Evolutionary conservation across 2,329 filamentous ascomycete species (phyloP).

Genomic region (Dactylellina parvicollis): DNA sequence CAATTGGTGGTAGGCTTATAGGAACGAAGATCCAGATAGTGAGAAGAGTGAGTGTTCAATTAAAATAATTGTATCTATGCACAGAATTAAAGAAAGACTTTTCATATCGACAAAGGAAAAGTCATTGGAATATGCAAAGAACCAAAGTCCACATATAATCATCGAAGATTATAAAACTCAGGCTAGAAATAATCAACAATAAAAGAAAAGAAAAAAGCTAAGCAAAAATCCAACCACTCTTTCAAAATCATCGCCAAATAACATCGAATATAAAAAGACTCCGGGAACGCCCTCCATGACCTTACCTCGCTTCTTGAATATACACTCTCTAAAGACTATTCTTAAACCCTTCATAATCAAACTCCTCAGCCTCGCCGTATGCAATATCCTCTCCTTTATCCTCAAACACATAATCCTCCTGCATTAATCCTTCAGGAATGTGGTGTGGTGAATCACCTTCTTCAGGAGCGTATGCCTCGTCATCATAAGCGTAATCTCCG

Average conservation of each 20-base stretch:
- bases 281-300: background rate
- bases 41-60: too few relatives aligned
- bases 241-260: background rate
- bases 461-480: too few relatives aligned
- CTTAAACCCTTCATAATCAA: slow-evolving; percentile 45
- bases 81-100: too few relatives aligned
- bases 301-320: background rate
- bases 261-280: slow-evolving; percentile 1
- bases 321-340: slow-evolving; percentile 2
- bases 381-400: slow-evolving; percentile 18
- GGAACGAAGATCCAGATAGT: background rate
- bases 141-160: background rate
- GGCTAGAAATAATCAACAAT: background rate
- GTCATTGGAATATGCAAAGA: background rate
- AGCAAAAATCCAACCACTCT: background rate
- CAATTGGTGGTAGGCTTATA: too few relatives aligned
- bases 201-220: background rate
- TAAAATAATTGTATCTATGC: too few relatives aligned
- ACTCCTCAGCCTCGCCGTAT: slow-evolving; percentile 24
- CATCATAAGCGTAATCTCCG: slow-evolving; percentile 16
- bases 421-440: slow-evolving; percentile 25
- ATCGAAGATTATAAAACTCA: background rate
- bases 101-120: slow-evolving; percentile 3
- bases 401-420: slow-evolving; percentile 43
- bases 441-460: slow-evolving; percentile 12